Evolutionary conservation across 495 filamentous ascomycete genomes (phyloP).

Genomic region (Penicillium macrosclerotiorum): DNA sequence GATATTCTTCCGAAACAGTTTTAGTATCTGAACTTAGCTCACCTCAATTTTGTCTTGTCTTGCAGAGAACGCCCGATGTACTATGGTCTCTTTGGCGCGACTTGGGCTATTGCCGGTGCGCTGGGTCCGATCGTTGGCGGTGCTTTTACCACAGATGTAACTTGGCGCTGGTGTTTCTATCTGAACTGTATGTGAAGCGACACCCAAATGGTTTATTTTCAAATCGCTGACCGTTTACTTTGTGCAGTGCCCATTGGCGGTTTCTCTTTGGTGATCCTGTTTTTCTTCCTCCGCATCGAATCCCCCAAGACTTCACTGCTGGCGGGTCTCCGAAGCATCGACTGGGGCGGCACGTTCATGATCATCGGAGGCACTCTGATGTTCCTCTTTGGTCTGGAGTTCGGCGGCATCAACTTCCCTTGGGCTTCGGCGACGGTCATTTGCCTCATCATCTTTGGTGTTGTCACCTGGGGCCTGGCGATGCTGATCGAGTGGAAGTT

Average conservation of each 20-base stretch:
- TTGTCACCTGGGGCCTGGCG: constrained; percentile 61
- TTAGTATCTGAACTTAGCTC: constrained; percentile 13
- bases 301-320: constrained; percentile 70
- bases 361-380: constrained; percentile 78
- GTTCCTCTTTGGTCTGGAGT: constrained; percentile 77
- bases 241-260: constrained; percentile 66
- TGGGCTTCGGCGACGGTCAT: constrained; percentile 76
- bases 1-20: neutral
- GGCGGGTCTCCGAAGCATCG: constrained; percentile 70
- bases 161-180: constrained; percentile 65
- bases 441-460: constrained; percentile 75
- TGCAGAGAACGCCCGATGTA: constrained; percentile 63
- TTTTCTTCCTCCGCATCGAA: constrained; percentile 72
- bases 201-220: neutral
- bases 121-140: constrained; percentile 41
- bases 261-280: constrained; percentile 61
- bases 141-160: constrained; percentile 51
- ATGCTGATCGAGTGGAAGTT: constrained; percentile 67
- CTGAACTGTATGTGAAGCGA: constrained; percentile 52
- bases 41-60: too few relatives aligned
- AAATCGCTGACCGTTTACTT: constrained; percentile 19
- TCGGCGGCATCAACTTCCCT: constrained; percentile 71
- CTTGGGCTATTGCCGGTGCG: constrained; percentile 73
- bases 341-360: constrained; percentile 69
- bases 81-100: constrained; percentile 62